Evolutionary conservation across 768 basidiomycete genomes (phyloP).

Genomic region (Crepidotus variabilis): DNA sequence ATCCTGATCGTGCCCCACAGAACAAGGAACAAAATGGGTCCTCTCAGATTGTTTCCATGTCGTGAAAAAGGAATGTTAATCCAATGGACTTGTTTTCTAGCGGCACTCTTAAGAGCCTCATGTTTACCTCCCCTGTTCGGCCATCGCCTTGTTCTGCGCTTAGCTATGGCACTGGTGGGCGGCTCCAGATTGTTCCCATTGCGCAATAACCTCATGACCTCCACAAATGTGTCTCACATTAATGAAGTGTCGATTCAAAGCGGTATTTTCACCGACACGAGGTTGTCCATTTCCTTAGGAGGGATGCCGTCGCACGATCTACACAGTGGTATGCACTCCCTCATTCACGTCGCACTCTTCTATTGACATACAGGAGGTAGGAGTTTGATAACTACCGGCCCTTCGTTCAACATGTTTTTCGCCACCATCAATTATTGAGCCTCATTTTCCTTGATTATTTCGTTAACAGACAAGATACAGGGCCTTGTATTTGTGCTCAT

Average conservation of each 20-base stretch:
- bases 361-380: background rate
- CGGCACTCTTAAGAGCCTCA: background rate
- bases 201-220: background rate
- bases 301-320: background rate
- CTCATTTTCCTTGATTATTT: background rate
- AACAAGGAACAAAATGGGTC: too few relatives aligned
- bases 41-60: background rate
- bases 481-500: background rate
- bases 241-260: background rate
- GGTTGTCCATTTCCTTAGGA: background rate
- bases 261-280: background rate
- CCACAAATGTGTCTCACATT: background rate
- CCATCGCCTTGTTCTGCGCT: background rate
- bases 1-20: too few relatives aligned
- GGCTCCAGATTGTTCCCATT: background rate
- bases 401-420: background rate
- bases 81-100: background rate
- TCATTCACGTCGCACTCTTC: background rate
- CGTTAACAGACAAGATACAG: background rate
- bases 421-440: background rate
- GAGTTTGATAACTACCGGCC: background rate
- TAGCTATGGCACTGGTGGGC: background rate
- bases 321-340: background rate
- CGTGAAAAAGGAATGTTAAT: background rate
- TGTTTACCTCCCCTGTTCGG: background rate